phyloP scores from a whole-genome alignment of 106 monocot species.

The Dioscorea alata region DNA sequence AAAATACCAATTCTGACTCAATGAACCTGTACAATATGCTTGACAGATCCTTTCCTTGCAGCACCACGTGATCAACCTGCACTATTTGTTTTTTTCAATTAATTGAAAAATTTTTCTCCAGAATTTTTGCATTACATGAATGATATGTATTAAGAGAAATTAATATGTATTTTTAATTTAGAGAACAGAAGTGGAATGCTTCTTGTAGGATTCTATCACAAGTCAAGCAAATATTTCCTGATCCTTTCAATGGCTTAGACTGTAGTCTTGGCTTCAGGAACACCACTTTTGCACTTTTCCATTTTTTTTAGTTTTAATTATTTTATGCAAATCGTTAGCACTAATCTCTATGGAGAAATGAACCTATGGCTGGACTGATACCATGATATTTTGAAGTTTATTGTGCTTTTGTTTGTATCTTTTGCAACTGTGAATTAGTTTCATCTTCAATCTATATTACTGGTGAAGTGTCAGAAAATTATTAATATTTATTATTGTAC shows the following conservation, averaged over 20 bases:
- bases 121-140: not conserved
- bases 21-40: conserved; percentile 64
- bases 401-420: no score
- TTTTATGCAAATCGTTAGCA: no score
- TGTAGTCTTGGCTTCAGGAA: conserved; percentile 90
- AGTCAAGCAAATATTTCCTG: conserved; percentile 72
- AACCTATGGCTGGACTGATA: no score
- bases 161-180: conserved; percentile 14
- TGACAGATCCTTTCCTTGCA: conserved; percentile 70
- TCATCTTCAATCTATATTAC: no score
- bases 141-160: not conserved
- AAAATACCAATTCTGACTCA: conserved; percentile 46
- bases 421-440: no score
- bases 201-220: conserved; percentile 93
- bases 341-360: no score
- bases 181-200: conserved; percentile 85
- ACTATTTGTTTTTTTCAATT: not conserved
- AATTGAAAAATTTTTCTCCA: not conserved
- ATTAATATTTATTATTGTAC: no score
- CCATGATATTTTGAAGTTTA: no score
- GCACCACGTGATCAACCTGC: conserved; percentile 81
- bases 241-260: conserved; percentile 83
- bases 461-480: no score
- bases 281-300: conserved; percentile 92
- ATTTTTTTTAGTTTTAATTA: no score